These are phyloP conservation scores for Pichia norvegensis DNA, from an alignment of 1,139 yeast genomes.

Conservation along the genomic window DNA sequence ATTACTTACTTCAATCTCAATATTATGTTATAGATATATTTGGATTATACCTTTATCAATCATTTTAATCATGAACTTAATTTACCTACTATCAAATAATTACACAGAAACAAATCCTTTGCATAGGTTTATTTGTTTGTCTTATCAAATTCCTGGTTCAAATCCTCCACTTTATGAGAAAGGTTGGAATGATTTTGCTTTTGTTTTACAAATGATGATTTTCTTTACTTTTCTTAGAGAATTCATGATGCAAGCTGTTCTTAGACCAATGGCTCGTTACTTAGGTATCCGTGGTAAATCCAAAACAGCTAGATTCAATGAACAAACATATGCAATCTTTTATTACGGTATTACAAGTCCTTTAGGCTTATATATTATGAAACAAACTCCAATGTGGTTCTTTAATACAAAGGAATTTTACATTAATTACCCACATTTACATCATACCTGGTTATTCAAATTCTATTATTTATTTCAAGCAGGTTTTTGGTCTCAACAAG, in stretches of 20 bases:
- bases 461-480: conserved; percentile 86
- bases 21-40: conserved; percentile 60
- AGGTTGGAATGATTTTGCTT: conserved; percentile 75
- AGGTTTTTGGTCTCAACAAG: conserved; percentile 96
- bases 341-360: conserved; percentile 83
- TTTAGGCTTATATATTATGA: conserved; percentile 84
- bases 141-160: conserved; percentile 55
- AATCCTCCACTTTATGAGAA: conserved; percentile 58
- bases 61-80: conserved; percentile 31
- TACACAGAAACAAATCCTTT: conserved; percentile 52
- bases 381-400: conserved; percentile 74
- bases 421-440: conserved; percentile 71
- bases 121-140: conserved; percentile 56
- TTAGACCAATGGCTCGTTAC: conserved; percentile 59
- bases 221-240: conserved; percentile 89
- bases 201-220: conserved; percentile 72
- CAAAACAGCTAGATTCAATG: conserved; percentile 78
- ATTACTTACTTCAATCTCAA: conserved; percentile 48
- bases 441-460: conserved; percentile 66
- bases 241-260: conserved; percentile 74
- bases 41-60: conserved; percentile 69
- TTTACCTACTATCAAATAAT: conserved; percentile 45
- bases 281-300: conserved; percentile 50
- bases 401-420: conserved; percentile 81
- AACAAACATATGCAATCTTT: conserved; percentile 77